Evolutionary conservation across 139 green algal species (phyloP).

Genomic region (Coccomyxa sp.): DNA sequence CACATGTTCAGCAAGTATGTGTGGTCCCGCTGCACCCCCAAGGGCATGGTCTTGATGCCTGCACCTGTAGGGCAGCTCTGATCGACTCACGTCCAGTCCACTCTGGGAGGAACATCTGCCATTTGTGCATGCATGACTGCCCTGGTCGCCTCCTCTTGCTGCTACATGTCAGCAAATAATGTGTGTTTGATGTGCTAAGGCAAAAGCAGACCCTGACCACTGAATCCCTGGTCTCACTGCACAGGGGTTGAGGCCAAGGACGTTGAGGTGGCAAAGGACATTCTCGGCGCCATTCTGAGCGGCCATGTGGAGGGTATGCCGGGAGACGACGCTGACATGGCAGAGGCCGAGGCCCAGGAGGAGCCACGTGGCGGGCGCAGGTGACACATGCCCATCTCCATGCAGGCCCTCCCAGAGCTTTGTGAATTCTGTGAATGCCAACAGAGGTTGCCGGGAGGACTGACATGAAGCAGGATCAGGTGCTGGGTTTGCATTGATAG

Average conservation of each 20-base stretch:
- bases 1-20: neutral
- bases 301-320: neutral
- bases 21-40: neutral
- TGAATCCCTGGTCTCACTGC: neutral
- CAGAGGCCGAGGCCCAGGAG: neutral
- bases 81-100: neutral
- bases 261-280: neutral
- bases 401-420: neutral
- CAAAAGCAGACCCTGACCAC: neutral
- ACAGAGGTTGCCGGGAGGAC: neutral
- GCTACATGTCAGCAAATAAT: neutral
- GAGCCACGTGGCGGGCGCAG: neutral
- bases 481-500: neutral
- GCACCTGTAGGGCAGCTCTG: neutral
- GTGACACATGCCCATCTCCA: neutral
- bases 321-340: neutral
- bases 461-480: neutral
- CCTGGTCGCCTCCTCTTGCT: neutral
- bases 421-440: neutral
- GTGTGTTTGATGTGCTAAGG: neutral
- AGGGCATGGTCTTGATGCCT: neutral
- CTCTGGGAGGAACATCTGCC: neutral
- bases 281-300: neutral
- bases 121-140: neutral
- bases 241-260: neutral